Base-by-base conservation (phyloP, 2,329 filamentous ascomycete genomes). In the Truncatella angustata region DNA sequence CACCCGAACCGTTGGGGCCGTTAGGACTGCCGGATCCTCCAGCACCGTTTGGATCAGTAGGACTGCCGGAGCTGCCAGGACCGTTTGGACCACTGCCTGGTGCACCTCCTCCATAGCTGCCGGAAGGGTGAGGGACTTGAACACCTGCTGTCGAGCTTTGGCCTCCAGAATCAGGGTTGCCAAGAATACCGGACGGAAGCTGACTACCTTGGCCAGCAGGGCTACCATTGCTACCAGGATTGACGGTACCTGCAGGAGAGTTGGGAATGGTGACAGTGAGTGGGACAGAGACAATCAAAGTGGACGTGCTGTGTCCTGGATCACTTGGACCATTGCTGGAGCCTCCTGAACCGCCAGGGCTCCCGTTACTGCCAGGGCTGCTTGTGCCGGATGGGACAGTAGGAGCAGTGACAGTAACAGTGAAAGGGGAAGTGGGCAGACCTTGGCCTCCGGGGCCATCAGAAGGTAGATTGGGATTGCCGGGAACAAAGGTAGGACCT, bases 221-320 rank as follows among this genome's bases (percentile, higher is more conserved):
- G 21, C 45, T 32, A 9, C 51, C 51, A 39, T 34, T 43, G 21
- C 21, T 30, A 23, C 55, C 55, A 35, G 54, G 53, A 24, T 10
- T 44, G 39, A 21, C n/a, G 4, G 49, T 4, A 18, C 45, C 30
- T 35, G 14, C 45, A 7, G 39, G 39, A 18, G 16, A 26, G 20
- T 51, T 37, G 39, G 49, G 39, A 26, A 34, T 9, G 10, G 39
- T 44, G 3, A 42, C 30, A 37, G 48, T 46, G 28, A 46, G 26
- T 18, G 43, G n/a, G 16, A n/a, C 21, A 7, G 43, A 28, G 26
- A 46, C 43, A 21, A 28, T 32, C 14, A 50, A 20, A 16, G 23
- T 30, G 36, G 28, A 43, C 24, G 48, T 43, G 26, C 48, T 46
- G 24, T 16, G n/a, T 9, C 37, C 37, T 18, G 36, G 48, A 23